Conservation (phyloP, 2,329 filamentous ascomycete genomes). For the Graphilbum sp. region DNA sequence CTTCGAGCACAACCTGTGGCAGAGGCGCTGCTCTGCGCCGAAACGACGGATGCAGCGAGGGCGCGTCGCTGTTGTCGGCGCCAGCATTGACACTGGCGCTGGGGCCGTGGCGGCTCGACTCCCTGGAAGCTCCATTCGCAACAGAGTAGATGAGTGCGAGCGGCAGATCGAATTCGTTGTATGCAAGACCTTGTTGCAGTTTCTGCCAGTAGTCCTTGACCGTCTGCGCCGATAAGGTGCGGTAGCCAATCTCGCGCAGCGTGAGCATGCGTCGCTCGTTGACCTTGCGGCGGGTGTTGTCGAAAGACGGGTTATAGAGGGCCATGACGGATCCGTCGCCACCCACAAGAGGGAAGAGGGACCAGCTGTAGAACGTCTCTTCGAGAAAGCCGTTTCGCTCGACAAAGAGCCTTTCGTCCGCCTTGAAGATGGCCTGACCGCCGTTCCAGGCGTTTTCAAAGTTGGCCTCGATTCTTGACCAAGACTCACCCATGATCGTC, state of each 20-base stretch:
- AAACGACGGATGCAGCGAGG: conserved; percentile 52
- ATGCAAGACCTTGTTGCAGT: conserved; percentile 51
- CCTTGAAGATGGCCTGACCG: conserved; percentile 70
- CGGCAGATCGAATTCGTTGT: conserved; percentile 60
- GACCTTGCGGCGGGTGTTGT: conserved; percentile 64
- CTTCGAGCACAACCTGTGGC: conserved; percentile 54
- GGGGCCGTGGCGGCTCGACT: too few relatives aligned
- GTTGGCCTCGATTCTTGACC: neutral
- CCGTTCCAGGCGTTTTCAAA: conserved; percentile 32
- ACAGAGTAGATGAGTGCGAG: conserved; percentile 67
- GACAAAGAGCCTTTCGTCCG: conserved; percentile 64
- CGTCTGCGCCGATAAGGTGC: conserved; percentile 54
- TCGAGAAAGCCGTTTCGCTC: conserved; percentile 53
- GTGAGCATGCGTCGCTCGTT: conserved; percentile 69
- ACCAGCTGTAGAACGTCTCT: conserved; percentile 74
- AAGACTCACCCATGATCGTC: conserved; percentile 22
- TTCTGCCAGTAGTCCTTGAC: conserved; percentile 59
- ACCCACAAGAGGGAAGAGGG: conserved; percentile 61
- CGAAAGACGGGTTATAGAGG: conserved; percentile 66
- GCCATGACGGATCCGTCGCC: conserved; percentile 58
- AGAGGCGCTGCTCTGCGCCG: conserved; percentile 17
- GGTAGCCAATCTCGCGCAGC: conserved; percentile 60
- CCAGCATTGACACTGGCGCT: too few relatives aligned
- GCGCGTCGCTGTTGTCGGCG: conserved; percentile 46
- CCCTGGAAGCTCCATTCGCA: too few relatives aligned